Conservation (phyloP, 2,329 filamentous ascomycete species). For the Pseudovirgaria hyperparasitica region DNA sequence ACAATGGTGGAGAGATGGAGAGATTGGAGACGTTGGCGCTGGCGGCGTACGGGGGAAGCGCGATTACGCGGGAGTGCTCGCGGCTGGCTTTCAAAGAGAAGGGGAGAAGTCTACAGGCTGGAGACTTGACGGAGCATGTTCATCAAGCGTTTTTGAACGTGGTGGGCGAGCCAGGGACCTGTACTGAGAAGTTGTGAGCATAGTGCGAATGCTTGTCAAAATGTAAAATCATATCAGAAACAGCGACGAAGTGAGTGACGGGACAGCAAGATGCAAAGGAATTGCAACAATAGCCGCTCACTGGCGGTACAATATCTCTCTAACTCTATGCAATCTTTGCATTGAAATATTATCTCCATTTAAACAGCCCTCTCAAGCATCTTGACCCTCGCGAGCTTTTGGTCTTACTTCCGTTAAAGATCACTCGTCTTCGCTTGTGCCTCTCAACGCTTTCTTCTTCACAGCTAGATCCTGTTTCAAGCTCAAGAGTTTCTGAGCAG, state of each 20-base stretch:
- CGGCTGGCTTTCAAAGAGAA: slow-evolving; percentile 73
- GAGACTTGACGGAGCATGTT: slow-evolving; percentile 84
- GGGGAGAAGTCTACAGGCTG: slow-evolving; percentile 80
- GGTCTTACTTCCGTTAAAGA: not conserved
- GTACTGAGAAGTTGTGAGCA: too few relatives aligned
- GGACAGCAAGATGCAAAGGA: too few relatives aligned
- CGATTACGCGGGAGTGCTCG: slow-evolving; percentile 83
- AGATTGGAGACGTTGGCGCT: slow-evolving; percentile 52
- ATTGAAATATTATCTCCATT: too few relatives aligned
- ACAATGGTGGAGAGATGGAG: slow-evolving; percentile 41
- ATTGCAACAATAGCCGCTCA: too few relatives aligned
- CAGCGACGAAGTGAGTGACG: too few relatives aligned
- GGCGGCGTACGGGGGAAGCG: slow-evolving; percentile 75
- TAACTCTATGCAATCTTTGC: too few relatives aligned
- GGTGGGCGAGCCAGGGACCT: slow-evolving; percentile 73
- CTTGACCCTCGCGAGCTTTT: too few relatives aligned
- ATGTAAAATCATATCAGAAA: too few relatives aligned
- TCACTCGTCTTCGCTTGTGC: slow-evolving; percentile 3
- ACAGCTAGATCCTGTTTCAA: slow-evolving; percentile 41
- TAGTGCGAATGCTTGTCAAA: too few relatives aligned
- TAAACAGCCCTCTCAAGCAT: too few relatives aligned
- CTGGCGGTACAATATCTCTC: too few relatives aligned
- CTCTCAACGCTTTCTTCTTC: slow-evolving; percentile 30
- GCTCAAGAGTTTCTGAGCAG: slow-evolving; percentile 35
- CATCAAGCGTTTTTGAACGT: slow-evolving; percentile 67